A percentile compares a stretch with the other conserved stretches of the same genome.
These are phyloP conservation scores for Boletus insuetus DNA, from an alignment of 768 basidiomycete species.

Conservation along the genomic window DNA sequence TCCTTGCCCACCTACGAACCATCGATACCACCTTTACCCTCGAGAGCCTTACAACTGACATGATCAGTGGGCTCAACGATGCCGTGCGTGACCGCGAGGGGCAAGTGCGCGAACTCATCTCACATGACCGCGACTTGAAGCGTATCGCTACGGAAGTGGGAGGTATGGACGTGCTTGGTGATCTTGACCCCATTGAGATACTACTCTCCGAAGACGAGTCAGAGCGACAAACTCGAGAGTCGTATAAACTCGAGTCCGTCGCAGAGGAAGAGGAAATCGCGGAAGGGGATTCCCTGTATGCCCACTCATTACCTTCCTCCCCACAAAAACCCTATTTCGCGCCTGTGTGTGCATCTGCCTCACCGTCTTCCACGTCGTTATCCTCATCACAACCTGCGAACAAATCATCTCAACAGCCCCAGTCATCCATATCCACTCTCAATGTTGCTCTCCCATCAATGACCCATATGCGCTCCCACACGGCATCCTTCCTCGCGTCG, in stretches of 20 bases:
- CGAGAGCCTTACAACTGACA: constrained; percentile 70
- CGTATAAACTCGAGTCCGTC: constrained; percentile 34
- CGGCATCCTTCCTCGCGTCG: constrained; percentile 69
- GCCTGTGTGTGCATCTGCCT: constrained; percentile 41
- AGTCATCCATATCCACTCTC: constrained; percentile 31
- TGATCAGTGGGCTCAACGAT: constrained; percentile 76
- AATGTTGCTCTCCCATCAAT: constrained; percentile 55
- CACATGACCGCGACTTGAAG: constrained; percentile 76
- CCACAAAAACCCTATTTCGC: constrained; percentile 61
- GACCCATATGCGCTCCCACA: constrained; percentile 68
- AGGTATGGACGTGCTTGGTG: constrained; percentile 68
- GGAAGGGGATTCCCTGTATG: constrained; percentile 43
- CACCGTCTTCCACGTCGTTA: constrained; percentile 53
- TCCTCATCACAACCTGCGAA: constrained; percentile 25
- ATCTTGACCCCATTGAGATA: constrained; percentile 63
- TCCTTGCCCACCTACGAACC: constrained; percentile 67
- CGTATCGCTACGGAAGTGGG: constrained; percentile 76
- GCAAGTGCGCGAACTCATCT: constrained; percentile 75
- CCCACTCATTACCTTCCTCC: constrained; percentile 39
- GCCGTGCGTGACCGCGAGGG: constrained; percentile 73
- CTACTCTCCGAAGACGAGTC: constrained; percentile 28
- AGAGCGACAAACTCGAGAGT: constrained; percentile 27
- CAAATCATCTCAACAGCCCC: constrained; percentile 17
- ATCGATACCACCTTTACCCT: constrained; percentile 55
- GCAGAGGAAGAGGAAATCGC: constrained; percentile 40